phyloP scores from a whole-genome alignment of 805 yeast species.

The Kodamaea fukazawae region DNA sequence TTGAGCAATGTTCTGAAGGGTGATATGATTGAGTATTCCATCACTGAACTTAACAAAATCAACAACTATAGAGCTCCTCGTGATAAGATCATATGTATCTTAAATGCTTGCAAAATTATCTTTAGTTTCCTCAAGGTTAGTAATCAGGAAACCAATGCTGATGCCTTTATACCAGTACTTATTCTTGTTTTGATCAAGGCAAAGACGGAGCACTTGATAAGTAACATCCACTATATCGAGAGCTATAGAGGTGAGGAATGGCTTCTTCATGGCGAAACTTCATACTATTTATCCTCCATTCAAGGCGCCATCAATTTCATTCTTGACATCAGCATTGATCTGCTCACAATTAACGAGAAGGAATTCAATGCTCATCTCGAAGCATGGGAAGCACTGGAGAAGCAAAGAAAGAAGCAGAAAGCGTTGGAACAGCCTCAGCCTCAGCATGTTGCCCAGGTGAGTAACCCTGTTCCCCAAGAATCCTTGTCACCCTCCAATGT shows the following conservation, averaged over 20 bases:
- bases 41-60: constrained; percentile 71
- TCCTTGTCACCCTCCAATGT: constrained; percentile 38
- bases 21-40: constrained; percentile 51
- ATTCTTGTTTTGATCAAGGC: constrained; percentile 76
- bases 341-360: constrained; percentile 58
- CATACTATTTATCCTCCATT: constrained; percentile 86
- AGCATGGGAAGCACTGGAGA: constrained; percentile 44
- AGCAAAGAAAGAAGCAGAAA: constrained; percentile 12
- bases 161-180: constrained; percentile 85
- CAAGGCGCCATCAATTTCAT: constrained; percentile 86
- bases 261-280: constrained; percentile 77
- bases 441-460: constrained; percentile 11
- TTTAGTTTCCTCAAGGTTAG: constrained; percentile 79
- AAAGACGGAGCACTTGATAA: constrained; percentile 59
- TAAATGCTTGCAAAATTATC: constrained; percentile 89
- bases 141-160: constrained; percentile 79
- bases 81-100: constrained; percentile 86
- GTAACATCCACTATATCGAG: constrained; percentile 83
- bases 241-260: constrained; percentile 74
- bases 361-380: constrained; percentile 58
- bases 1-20: constrained; percentile 33
- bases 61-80: constrained; percentile 88
- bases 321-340: constrained; percentile 52
- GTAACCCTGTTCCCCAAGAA: constrained; percentile 1
- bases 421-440: constrained; percentile 19